Evolutionary conservation across 2,329 filamentous ascomycete species (phyloP), one percentile per base, ranked within the genome.

Genomic region (Sporothrix phasma): DNA sequence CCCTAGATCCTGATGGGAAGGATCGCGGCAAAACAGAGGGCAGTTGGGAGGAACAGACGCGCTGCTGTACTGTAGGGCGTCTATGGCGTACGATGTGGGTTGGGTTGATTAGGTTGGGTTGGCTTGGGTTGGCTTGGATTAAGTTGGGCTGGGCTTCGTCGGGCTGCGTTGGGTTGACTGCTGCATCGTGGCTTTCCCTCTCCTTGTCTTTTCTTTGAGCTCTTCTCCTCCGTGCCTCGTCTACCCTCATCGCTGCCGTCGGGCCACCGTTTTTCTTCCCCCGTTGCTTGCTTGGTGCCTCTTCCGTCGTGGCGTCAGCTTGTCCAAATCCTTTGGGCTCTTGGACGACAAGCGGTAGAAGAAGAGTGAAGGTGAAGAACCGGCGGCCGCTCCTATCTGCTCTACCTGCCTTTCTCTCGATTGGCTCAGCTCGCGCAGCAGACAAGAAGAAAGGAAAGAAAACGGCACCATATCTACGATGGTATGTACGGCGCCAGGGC

Each of bases 11-110:
- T 29, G 34, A 41, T 31, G 37, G 49, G 61, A 62, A 62, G 49
- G 61, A 62, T 56, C 61, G 61, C 61, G 61, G 61, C 61, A 62
- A 62, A 62, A 13, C 34, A 13, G 15, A 37, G 31, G 49, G 31
- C 29, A 54, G 43, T n/a, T n/a, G n/a, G 26, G 24, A 62, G 61
- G 47, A 62, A 62, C 61, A 62, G 61, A 54, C 61, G 61, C 61
- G 61, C 47, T 56, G 61, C 29, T 54, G 49, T 22, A 10, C 22
- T 5, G 45, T 47, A 47, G 45, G 45, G 45, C 45, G 45, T 26
- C n/a, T n/a, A n/a, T 34, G 47, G 61, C 60, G 60, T 43, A 39
- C 8, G n/a, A 10, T 17, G 45, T 49, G 53, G 53, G 47, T n/a
- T 34, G 26, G 49, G 26, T 34, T 10, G 10, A 13, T 37, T 37